phyloP scores from a whole-genome alignment of 176 grass and related monocot species.

The Rhynchospora tenuis region DNA sequence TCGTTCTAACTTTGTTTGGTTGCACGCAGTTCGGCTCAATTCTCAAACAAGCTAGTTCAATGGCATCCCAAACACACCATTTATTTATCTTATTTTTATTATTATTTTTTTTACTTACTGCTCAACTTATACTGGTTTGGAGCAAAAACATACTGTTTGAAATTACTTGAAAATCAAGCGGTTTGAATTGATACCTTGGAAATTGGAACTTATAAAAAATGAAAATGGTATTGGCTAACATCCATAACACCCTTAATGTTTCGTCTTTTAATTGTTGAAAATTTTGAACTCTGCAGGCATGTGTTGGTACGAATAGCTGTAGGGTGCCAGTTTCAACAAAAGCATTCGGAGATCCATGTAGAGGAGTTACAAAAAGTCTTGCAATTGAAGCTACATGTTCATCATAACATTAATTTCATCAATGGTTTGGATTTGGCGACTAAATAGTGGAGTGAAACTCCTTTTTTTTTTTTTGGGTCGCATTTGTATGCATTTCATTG shows the following conservation, averaged over 20 bases:
- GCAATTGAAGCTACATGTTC: slow-evolving; percentile 88
- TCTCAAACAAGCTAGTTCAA: too few species aligned
- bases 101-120: not conserved
- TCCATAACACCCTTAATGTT: not conserved
- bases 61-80: too few species aligned
- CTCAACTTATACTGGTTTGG: not conserved
- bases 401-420: slow-evolving; percentile 30
- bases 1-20: too few species aligned
- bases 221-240: not conserved
- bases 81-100: too few species aligned
- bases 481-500: slow-evolving; percentile 4
- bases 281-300: slow-evolving; percentile 45
- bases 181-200: not conserved
- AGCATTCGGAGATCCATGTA: slow-evolving; percentile 85
- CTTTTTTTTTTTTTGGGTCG: not conserved
- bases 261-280: not conserved
- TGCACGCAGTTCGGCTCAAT: too few species aligned
- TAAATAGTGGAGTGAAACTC: slow-evolving; percentile 18
- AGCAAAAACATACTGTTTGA: not conserved
- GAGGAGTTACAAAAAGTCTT: slow-evolving; percentile 67
- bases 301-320: slow-evolving; percentile 65
- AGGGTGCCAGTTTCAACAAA: slow-evolving; percentile 53
- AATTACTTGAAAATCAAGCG: not conserved
- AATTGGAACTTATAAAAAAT: not conserved
- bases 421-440: slow-evolving; percentile 2